A percentile compares a stretch with the other conserved stretches of the same genome.
phyloP scores from a whole-genome alignment of 495 filamentous ascomycete species.

The Saxispiralis lemnorum region DNA sequence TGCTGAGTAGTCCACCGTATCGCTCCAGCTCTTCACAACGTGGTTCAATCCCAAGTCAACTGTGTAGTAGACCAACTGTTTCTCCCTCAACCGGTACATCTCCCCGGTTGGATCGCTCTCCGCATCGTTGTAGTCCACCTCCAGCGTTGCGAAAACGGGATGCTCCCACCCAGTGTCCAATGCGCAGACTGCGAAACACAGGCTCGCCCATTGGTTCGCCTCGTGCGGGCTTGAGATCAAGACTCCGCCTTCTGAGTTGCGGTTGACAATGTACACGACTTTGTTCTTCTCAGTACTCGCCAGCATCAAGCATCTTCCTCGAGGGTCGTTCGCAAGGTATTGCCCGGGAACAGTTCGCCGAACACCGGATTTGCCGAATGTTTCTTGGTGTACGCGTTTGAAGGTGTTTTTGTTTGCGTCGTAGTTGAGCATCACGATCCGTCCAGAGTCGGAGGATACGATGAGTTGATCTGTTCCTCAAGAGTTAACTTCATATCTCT shows the following conservation, averaged over 20 bases:
- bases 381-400: slow-evolving; percentile 79
- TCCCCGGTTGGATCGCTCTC: slow-evolving; percentile 82
- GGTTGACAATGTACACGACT: slow-evolving; percentile 94
- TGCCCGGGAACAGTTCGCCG: slow-evolving; percentile 87
- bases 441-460: slow-evolving; percentile 84
- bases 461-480: slow-evolving; percentile 70
- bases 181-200: slow-evolving; percentile 72
- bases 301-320: slow-evolving; percentile 84
- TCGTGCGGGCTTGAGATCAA: slow-evolving; percentile 96
- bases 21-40: slow-evolving; percentile 88
- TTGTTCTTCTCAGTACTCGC: slow-evolving; percentile 97
- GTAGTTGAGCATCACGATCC: slow-evolving; percentile 88
- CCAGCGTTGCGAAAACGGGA: slow-evolving; percentile 83
- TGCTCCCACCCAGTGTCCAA: slow-evolving; percentile 94
- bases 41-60: slow-evolving; percentile 93
- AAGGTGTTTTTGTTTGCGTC: slow-evolving; percentile 73
- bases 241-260: slow-evolving; percentile 81
- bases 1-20: slow-evolving; percentile 77
- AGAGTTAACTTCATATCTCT: background rate
- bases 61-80: slow-evolving; percentile 88
- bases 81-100: slow-evolving; percentile 66
- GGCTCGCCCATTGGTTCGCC: slow-evolving; percentile 83
- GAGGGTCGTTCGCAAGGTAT: slow-evolving; percentile 84
- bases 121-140: slow-evolving; percentile 79
- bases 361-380: slow-evolving; percentile 94